Evolutionary conservation across 1,284 basidiomycete species (phyloP), one percentile per base, ranked within the genome.

Genomic region (Cystobasidiaceae sp.): DNA sequence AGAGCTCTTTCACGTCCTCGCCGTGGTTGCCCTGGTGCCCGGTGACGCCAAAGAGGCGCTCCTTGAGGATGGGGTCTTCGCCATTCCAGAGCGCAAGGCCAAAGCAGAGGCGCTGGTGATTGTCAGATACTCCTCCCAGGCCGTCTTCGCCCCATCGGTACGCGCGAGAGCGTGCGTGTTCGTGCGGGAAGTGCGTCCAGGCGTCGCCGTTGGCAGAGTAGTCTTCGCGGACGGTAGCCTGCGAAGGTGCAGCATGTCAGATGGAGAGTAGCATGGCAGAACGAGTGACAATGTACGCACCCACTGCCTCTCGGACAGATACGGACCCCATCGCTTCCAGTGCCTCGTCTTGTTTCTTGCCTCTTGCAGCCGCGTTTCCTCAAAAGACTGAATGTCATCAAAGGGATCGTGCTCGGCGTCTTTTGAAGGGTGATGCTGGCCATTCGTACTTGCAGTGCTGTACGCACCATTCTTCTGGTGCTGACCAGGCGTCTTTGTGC

Each of bases 141-240:
- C 94, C 94, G 74, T 98, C 94, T 77, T 98, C 94, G 56, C 94
- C 94, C 94, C 94, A 98, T 74, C 94, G 84, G 79, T 96, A 98
- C 54, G 92, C 90, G 66, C 94, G 86, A 68, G 90, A 94, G 69
- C 93, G 85, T 3, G 94, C 88, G 72, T 93, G 90, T 69, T 92
- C 90, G 77, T 97, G 96, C 43, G 93, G 92, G 78, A 98, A 98
- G 75, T 94, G 91, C 71, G 86, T 88, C 94, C 94, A 98, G 7
- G 94, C 93, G 76, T 98, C 91, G 60, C 94, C 94, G 76, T 97
- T 88, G 34, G 82, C 86, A 48, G 93, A 97, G 80, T 98, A 98
- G 77, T 98, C 94, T 78, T 98, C 94, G 69, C 94, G 86, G 41
- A 98, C 94, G 23, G 93, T 97, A 32, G 92, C 93, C 91, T 93